Evolutionary conservation across 768 basidiomycete species (phyloP).

Genomic region (Termitomyces sp.): DNA sequence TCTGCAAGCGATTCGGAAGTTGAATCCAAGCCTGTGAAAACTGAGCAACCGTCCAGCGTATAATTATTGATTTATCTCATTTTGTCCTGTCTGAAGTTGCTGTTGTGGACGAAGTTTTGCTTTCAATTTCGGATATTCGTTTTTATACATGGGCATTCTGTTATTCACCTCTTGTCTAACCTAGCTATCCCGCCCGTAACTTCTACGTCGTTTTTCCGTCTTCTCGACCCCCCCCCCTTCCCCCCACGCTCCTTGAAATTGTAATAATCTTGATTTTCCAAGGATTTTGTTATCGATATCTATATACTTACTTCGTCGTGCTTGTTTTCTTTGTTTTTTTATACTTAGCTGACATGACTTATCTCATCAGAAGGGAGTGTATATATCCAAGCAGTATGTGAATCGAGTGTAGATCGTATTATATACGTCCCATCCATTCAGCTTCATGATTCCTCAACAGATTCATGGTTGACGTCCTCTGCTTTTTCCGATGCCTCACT

Average conservation of each 20-base stretch:
- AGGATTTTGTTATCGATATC: constrained; percentile 33
- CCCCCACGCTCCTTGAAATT: constrained; percentile 33
- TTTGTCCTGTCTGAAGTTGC: constrained; percentile 4
- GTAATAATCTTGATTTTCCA: constrained; percentile 25
- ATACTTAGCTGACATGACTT: constrained; percentile 7
- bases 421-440: constrained; percentile 5
- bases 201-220: constrained; percentile 21
- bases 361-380: constrained; percentile 5
- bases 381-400: constrained; percentile 8
- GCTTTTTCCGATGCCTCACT: constrained; percentile 37
- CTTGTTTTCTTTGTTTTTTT: constrained; percentile 11
- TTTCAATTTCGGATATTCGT: constrained; percentile 14
- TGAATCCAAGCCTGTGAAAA: constrained; percentile 60
- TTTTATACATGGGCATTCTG: constrained; percentile 9
- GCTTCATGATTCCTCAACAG: constrained; percentile 17
- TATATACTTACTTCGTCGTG: constrained; percentile 21
- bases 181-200: constrained; percentile 6
- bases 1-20: constrained; percentile 55
- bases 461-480: constrained; percentile 27
- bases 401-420: constrained; percentile 6
- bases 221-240: constrained; percentile 11
- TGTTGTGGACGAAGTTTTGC: constrained; percentile 3
- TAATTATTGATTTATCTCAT: constrained; percentile 20
- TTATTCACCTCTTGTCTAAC: constrained; percentile 12
- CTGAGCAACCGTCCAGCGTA: constrained; percentile 42